phyloP scores from a whole-genome alignment of 768 basidiomycete species.

The Suillus cothurnatus region DNA sequence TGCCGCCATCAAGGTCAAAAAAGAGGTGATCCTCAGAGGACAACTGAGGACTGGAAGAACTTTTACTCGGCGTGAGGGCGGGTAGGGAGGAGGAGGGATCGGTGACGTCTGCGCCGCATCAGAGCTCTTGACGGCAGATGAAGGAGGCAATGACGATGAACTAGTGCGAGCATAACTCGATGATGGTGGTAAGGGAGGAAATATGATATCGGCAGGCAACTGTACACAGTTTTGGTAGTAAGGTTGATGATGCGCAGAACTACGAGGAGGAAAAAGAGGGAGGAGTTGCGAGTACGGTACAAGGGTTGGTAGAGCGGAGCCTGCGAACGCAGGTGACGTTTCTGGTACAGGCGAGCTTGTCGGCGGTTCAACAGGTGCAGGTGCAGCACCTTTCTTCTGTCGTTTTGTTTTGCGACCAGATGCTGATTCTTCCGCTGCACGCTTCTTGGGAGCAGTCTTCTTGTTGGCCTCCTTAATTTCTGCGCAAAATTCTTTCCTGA shows the following conservation, averaged over 20 bases:
- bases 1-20: slow-evolving; percentile 11
- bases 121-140: slow-evolving; percentile 25
- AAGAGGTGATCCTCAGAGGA: slow-evolving; percentile 29
- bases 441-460: slow-evolving; percentile 39
- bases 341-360: slow-evolving; percentile 19
- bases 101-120: slow-evolving; percentile 30
- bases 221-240: slow-evolving; percentile 68
- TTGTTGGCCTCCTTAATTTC: slow-evolving; percentile 37
- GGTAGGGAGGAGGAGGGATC: slow-evolving; percentile 47
- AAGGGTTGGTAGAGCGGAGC: slow-evolving; percentile 24
- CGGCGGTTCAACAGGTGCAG: slow-evolving; percentile 5
- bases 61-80: slow-evolving; percentile 61
- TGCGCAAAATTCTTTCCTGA: slow-evolving; percentile 60
- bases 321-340: slow-evolving; percentile 22
- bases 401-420: slow-evolving; percentile 50
- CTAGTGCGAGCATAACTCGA: slow-evolving; percentile 40
- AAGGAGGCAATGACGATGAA: slow-evolving; percentile 23
- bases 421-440: slow-evolving; percentile 37
- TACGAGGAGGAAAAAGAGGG: slow-evolving; percentile 53
- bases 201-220: slow-evolving; percentile 65
- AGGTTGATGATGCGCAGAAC: slow-evolving; percentile 69
- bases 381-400: slow-evolving; percentile 38
- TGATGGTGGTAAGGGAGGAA: slow-evolving; percentile 68
- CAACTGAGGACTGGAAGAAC: slow-evolving; percentile 65
- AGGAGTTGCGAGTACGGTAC: slow-evolving; percentile 27